phyloP scores from a whole-genome alignment of 768 basidiomycete genomes.

The Lanmaoa rubissima region DNA sequence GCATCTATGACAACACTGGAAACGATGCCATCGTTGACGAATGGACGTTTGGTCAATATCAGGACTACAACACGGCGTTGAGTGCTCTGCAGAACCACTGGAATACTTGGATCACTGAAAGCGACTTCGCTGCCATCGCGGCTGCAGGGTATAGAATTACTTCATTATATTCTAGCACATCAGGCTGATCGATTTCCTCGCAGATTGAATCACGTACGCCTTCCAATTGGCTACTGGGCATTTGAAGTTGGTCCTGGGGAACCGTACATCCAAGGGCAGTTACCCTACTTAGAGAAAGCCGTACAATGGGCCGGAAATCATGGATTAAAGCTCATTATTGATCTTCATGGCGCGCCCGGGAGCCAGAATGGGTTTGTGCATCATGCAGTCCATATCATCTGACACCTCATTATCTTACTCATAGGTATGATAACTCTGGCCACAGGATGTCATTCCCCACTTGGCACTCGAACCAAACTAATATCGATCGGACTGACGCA shows the following conservation, averaged over 20 bases:
- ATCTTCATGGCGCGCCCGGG: conserved; percentile 79
- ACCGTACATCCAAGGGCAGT: conserved; percentile 76
- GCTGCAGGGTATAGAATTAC: conserved; percentile 57
- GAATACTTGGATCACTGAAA: conserved; percentile 82
- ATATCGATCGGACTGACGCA: conserved; percentile 64
- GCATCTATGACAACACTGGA: conserved; percentile 59
- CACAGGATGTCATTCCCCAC: conserved; percentile 55
- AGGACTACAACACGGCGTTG: conserved; percentile 48
- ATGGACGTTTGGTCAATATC: conserved; percentile 71
- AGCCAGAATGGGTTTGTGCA: conserved; percentile 72
- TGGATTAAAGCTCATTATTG: conserved; percentile 79
- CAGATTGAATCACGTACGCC: conserved; percentile 78
- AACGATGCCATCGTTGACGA: conserved; percentile 65
- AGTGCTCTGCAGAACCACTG: conserved; percentile 63
- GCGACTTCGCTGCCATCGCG: conserved; percentile 73
- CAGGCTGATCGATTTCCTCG: conserved; percentile 5
- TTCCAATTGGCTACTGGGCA: conserved; percentile 91
- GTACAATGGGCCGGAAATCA: conserved; percentile 66
- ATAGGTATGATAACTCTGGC: conserved; percentile 81
- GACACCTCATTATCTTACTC: conserved; percentile 5
- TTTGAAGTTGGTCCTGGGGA: conserved; percentile 77
- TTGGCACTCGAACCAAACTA: conserved; percentile 67
- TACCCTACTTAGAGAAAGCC: conserved; percentile 65
- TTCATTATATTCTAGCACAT: background rate
- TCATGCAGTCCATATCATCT: background rate